phyloP scores from a whole-genome alignment of 2,329 filamentous ascomycete species.

The Diaporthe ilicicola region DNA sequence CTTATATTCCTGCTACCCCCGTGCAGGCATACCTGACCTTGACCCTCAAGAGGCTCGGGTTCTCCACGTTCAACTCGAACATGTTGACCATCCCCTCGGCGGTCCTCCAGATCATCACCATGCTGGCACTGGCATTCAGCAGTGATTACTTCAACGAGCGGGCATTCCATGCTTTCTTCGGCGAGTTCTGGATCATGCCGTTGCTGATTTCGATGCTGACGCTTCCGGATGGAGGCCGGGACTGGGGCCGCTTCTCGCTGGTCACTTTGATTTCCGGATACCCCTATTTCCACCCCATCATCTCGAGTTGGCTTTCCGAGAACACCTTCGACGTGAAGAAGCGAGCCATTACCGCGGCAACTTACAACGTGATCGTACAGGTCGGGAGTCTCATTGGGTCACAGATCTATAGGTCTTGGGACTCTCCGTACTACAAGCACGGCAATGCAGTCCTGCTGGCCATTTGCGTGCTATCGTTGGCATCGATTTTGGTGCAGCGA shows the following conservation, averaged over 20 bases:
- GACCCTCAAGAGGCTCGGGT: constrained; percentile 64
- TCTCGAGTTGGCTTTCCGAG: constrained; percentile 59
- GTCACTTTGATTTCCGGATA: constrained; percentile 62
- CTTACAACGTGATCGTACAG: constrained; percentile 58
- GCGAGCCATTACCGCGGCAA: constrained; percentile 55
- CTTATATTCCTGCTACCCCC: constrained; percentile 58
- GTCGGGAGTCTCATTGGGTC: constrained; percentile 52
- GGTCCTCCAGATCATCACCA: constrained; percentile 63
- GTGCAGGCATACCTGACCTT: constrained; percentile 62
- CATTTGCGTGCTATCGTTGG: constrained; percentile 57
- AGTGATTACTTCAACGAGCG: constrained; percentile 65
- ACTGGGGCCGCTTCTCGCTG: constrained; percentile 62
- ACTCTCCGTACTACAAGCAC: constrained; percentile 63
- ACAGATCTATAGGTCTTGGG: constrained; percentile 60
- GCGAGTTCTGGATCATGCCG: constrained; percentile 61
- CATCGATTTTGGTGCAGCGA: constrained; percentile 59
- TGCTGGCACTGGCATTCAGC: constrained; percentile 61
- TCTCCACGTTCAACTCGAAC: constrained; percentile 67
- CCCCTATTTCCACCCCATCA: constrained; percentile 66
- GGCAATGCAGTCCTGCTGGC: constrained; percentile 67
- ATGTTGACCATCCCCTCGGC: constrained; percentile 69
- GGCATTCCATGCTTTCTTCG: constrained; percentile 59
- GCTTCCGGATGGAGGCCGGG: constrained; percentile 55
- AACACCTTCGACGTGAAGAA: constrained; percentile 60
- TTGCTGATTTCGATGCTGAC: constrained; percentile 60